phyloP scores from a whole-genome alignment of 2,329 filamentous ascomycete species.

The Beauveria pseudobassiana region DNA sequence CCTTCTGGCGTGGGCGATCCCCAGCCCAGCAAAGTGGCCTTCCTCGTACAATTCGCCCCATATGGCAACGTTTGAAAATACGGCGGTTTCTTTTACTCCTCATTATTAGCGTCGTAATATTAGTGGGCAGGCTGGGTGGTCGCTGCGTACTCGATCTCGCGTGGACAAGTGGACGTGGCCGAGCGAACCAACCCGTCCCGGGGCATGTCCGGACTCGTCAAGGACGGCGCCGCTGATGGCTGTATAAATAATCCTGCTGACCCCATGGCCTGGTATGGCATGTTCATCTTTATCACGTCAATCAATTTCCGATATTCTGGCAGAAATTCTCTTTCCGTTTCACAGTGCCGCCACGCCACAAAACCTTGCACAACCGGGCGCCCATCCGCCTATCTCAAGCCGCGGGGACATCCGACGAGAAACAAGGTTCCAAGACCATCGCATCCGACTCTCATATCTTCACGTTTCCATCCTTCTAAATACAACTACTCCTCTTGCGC shows the following conservation, averaged over 20 bases:
- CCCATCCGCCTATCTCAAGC: neutral
- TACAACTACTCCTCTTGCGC: neutral
- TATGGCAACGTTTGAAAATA: neutral
- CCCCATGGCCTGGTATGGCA: neutral
- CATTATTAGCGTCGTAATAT: neutral
- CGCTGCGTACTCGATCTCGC: neutral
- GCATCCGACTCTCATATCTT: neutral
- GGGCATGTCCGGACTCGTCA: neutral
- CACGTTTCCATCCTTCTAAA: neutral
- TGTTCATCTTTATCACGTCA: neutral
- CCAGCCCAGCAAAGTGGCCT: neutral
- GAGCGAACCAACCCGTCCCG: neutral
- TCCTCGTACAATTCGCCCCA: neutral
- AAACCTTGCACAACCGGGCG: neutral
- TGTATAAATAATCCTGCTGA: neutral
- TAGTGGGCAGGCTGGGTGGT: neutral
- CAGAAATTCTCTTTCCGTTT: neutral
- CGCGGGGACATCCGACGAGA: conserved; percentile 7
- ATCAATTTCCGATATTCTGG: neutral
- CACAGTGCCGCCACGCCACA: neutral
- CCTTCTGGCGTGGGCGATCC: neutral
- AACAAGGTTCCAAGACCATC: neutral
- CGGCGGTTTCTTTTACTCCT: neutral
- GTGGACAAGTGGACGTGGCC: neutral
- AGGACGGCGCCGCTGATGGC: neutral